Base-by-base conservation (phyloP, 2,329 filamentous ascomycete species). In the Penicillium concentricum region DNA sequence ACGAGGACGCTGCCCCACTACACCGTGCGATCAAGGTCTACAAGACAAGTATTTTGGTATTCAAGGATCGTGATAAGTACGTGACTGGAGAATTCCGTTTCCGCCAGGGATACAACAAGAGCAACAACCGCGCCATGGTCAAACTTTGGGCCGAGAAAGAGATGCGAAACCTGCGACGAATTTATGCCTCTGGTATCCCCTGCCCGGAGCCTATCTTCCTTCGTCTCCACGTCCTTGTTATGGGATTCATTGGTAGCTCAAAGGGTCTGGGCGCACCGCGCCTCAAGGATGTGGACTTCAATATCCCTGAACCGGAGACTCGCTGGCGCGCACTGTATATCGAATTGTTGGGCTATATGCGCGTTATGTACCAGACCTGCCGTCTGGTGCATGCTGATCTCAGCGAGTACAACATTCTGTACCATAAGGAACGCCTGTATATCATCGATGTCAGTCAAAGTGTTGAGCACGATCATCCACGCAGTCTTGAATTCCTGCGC, bases 131-230 rank as follows among this genome's bases (percentile, higher is more conserved):
- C 47, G 92, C 93, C 65, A 97, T 97, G 93, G 93, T 99, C 65
- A 96, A 96, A 76, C 82, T 97, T 24, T 99, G 94, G 94, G 95
- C 95, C 0, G 93, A 99, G 78, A 99, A 99, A 78, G 94, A 99
- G 77, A 96, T 95, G 79, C 86, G 94, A 41, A 99, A 99, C 76
- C 76, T 99, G 69, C 87, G 91, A 64, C 84, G 94, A 54, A 88
- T 99, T 60, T 81, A 95, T 74, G 80, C 85, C 6, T 89, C 92
- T 8, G 91, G 90, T 8, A 96, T 99, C 53, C 89, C 92, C 6
- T 96, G 90, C 65, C 94, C 94, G 0, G 91, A 96, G 71, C 92
- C 94, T 3, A 81, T 97, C 58, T 87, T 88, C 67, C 85, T 99
- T 48, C 92, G 93, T 69, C 83, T 93, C n/a, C 92, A 99, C 69